Percentiles rank a stretch among this genome's conserved stretches.
These are phyloP conservation scores for Zygosaccharomyces pseudobailii DNA, from an alignment of 1,139 yeast species.

Conservation along the genomic window DNA sequence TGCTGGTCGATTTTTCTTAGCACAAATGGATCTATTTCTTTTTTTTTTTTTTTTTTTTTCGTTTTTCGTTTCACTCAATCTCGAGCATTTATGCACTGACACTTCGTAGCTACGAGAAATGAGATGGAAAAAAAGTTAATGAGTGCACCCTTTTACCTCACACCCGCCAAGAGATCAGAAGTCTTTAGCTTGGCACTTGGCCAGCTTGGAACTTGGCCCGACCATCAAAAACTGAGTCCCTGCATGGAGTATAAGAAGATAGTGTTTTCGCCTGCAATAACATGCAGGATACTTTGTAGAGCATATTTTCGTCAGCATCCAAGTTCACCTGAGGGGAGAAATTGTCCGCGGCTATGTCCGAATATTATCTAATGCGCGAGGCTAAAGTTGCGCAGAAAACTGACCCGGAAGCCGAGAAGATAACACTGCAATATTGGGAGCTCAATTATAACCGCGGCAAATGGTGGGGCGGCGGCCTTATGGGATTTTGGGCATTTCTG, in stretches of 20 bases:
- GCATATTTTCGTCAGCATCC: not conserved
- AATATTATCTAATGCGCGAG: not conserved
- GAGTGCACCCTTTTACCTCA: not conserved
- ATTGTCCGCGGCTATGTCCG: not conserved
- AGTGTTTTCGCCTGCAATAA: not conserved
- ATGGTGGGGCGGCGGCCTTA: conserved; percentile 44
- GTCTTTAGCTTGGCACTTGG: not conserved
- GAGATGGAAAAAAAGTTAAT: not conserved
- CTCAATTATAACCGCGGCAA: conserved; percentile 31
- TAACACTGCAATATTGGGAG: not conserved
- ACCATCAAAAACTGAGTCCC: no score
- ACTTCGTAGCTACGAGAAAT: not conserved
- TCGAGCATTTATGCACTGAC: conserved; percentile 6
- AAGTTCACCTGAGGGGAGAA: not conserved
- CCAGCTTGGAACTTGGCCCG: not conserved
- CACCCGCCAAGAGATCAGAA: not conserved
- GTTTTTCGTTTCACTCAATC: not conserved
- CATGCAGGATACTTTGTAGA: not conserved
- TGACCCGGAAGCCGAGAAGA: not conserved
- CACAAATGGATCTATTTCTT: not conserved
- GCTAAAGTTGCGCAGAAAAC: not conserved
- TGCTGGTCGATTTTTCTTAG: not conserved
- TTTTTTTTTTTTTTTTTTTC: not conserved
- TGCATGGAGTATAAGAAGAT: not conserved
- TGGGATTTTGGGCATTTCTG: conserved; percentile 48